Conservation (phyloP, 2,329 filamentous ascomycete species). For the Fusarium domesticum region DNA sequence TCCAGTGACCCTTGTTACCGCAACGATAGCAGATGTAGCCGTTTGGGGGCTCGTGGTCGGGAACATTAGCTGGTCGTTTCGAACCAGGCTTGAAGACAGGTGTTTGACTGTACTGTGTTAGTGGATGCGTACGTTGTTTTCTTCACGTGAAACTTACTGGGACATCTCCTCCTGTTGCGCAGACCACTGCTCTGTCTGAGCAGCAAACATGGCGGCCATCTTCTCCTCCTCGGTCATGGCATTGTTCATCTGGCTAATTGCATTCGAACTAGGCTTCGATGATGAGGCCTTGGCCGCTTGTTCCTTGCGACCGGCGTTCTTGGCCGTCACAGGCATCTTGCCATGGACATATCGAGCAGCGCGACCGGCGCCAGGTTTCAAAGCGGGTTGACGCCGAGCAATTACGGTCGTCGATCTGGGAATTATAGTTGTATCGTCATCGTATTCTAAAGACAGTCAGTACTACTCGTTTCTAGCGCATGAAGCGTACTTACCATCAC, state of each 20-base stretch:
- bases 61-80: constrained; percentile 72
- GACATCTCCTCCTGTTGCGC: constrained; percentile 92
- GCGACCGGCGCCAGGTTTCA: constrained; percentile 80
- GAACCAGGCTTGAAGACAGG: constrained; percentile 57
- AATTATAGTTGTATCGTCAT: constrained; percentile 97
- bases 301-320: constrained; percentile 70
- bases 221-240: constrained; percentile 92
- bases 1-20: constrained; percentile 98
- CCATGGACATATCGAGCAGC: constrained; percentile 95
- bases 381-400: constrained; percentile 78
- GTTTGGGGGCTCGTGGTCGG: constrained; percentile 87
- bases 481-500: constrained; percentile 67
- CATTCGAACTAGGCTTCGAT: constrained; percentile 55
- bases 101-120: constrained; percentile 53
- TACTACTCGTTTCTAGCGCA: neutral
- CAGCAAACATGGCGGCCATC: constrained; percentile 86
- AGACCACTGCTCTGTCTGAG: constrained; percentile 87
- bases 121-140: constrained; percentile 15
- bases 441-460: constrained; percentile 67
- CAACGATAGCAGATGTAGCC: constrained; percentile 97
- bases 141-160: constrained; percentile 51
- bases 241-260: constrained; percentile 65
- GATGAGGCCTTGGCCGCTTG: constrained; percentile 56
- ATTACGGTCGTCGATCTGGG: constrained; percentile 92
- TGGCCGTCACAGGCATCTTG: constrained; percentile 87